Base-by-base conservation (phyloP, 441 rosid genomes). In the Mallotus repandus region DNA sequence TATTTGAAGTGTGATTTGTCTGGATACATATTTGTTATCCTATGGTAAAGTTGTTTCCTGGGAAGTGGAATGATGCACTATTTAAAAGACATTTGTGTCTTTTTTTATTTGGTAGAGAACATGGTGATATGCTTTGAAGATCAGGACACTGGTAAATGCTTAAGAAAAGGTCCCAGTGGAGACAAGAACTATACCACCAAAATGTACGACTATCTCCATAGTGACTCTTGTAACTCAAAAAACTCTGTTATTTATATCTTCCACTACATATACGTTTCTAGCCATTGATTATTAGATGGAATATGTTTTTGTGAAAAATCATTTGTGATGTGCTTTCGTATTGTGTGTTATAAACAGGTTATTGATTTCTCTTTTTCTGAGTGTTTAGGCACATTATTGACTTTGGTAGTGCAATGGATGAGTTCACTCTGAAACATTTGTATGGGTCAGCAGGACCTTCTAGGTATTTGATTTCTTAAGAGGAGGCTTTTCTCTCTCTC, bases 81-180 rank as follows among this genome's bases (percentile, higher is more conserved):
- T 67, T 77, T 18, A 63, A 19, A 21, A n/a, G 68, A 81, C 50
- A 32, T 18, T 70, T 82, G 71, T 35, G 15, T 81, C 52, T 74
- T 72, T 77, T 72, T 84, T 78, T 38, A 38, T 61, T 66, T 76
- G 80, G 77, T 65, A 95, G 99, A 91, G 82, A 95, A 95, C 86
- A 90, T 95, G 97, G 98, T 95, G 81, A 77, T 95, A 82, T 93
- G 98, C 85, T 88, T 89, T 83, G 96, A 95, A 82, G 99, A 93
- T 84, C 79, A 73, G 76, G 86, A 83, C 66, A 87, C 97, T 19
- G 93, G 97, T 56, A 85, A 85, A 81, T 93, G 99, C 88, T 79
- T 85, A 86, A 86, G 86, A 85, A 88, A 81, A 82, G 82, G 66
- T 82, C 91, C 97, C 66, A 85, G 71, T 69, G 88, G 77, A 77